A percentile compares a stretch with the other conserved stretches of the same genome.
These are phyloP conservation scores for Hansenula sp. DNA, from an alignment of 1,139 yeast genomes.

Conservation along the genomic window DNA sequence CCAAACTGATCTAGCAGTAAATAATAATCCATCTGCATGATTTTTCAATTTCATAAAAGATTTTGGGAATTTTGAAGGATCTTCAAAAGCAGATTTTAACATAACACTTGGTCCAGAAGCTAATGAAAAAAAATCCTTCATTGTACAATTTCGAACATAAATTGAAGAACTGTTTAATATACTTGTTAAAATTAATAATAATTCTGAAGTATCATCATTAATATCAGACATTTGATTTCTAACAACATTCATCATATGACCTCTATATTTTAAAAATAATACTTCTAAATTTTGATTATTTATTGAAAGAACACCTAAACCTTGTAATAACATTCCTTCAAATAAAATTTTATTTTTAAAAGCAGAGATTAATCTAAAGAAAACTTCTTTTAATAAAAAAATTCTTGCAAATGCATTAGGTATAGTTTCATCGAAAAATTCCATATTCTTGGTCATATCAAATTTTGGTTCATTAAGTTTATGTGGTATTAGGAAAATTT, in stretches of 20 bases:
- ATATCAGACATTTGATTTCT: conserved; percentile 7
- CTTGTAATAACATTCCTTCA: conserved; percentile 10
- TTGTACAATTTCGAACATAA: conserved; percentile 4
- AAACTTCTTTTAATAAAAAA: conserved; percentile 9
- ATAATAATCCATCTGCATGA: conserved; percentile 14
- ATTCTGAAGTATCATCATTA: conserved; percentile 11
- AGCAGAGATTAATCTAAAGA: background rate
- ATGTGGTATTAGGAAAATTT: conserved; percentile 13
- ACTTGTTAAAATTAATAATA: conserved; percentile 8
- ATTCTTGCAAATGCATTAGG: conserved; percentile 13
- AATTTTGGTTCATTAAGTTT: conserved; percentile 7
- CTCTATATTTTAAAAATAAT: conserved; percentile 12
- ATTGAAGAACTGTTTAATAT: conserved; percentile 10
- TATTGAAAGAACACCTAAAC: conserved; percentile 9
- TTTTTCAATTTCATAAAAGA: conserved; percentile 7
- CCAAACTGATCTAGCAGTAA: conserved; percentile 14
- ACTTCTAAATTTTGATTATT: conserved; percentile 5
- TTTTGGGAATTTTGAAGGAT: conserved; percentile 11
- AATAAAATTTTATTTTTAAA: conserved; percentile 2
- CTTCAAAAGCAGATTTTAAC: conserved; percentile 11
- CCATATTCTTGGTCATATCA: conserved; percentile 9
- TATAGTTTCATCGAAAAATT: conserved; percentile 16
- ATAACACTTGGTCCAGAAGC: conserved; percentile 17
- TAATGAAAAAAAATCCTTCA: conserved; percentile 15
- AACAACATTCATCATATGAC: conserved; percentile 9